Conservation (phyloP, 106 monocot species). For the Amphibolis antarctica region DNA sequence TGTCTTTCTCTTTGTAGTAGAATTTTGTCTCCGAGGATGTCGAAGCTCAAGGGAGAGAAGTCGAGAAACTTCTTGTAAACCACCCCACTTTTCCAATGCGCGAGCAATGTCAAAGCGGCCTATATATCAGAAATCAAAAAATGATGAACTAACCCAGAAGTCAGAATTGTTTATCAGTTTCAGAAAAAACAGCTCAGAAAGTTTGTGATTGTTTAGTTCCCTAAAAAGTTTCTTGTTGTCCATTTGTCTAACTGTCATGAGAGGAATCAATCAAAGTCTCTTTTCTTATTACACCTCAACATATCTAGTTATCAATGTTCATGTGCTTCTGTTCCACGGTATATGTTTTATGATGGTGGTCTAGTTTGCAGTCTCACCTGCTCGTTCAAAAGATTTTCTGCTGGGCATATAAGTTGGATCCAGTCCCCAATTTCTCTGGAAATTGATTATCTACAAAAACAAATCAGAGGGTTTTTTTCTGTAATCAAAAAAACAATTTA, state of each 20-base stretch:
- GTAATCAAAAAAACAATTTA: neutral
- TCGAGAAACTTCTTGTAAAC: constrained; percentile 81
- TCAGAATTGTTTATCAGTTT: no score
- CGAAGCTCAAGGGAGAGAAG: constrained; percentile 66
- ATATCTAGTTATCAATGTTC: no score
- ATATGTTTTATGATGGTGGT: no score
- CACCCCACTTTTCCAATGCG: constrained; percentile 98
- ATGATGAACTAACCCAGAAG: no score
- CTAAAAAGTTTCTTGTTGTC: neutral
- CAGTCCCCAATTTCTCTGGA: constrained; percentile 93
- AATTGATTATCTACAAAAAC: constrained; percentile 51
- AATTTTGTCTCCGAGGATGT: constrained; percentile 26
- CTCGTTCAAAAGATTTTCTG: constrained; percentile 92
- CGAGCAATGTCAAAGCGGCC: constrained; percentile 92
- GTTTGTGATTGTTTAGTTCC: neutral
- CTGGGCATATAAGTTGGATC: constrained; percentile 92
- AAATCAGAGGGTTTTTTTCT: neutral
- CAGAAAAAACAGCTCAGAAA: neutral
- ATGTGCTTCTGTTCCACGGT: no score
- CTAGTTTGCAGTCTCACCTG: constrained; percentile 31
- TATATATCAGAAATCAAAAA: constrained; percentile 8
- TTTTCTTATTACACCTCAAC: no score
- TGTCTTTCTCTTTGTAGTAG: constrained; percentile 12
- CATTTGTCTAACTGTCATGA: no score
- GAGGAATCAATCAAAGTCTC: no score